Evolutionary conservation across 192 early-diverging fungal species (phyloP).

Genomic region (Podila clonocystis): DNA sequence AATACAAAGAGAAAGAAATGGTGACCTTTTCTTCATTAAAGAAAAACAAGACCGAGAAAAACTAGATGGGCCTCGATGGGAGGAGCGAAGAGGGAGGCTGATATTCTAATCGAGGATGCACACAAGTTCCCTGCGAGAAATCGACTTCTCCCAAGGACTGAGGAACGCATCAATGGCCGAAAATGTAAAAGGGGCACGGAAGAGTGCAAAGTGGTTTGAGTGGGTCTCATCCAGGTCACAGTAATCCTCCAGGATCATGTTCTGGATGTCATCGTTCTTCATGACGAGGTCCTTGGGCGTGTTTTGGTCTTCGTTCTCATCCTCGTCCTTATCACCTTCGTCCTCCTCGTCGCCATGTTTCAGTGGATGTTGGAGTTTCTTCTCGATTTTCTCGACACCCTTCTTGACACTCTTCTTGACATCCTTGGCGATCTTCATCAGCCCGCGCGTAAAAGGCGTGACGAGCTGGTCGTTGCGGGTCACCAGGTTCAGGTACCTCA

Average conservation of each 20-base stretch:
- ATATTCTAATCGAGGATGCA: neutral
- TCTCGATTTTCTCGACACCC: too few species aligned
- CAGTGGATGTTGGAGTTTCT: neutral
- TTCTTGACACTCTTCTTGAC: neutral
- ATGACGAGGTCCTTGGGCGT: neutral
- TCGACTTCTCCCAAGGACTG: neutral
- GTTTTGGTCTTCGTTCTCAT: neutral
- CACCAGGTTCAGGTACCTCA: slow-evolving; percentile 16
- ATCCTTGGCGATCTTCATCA: neutral
- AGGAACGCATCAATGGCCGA: slow-evolving; percentile 16
- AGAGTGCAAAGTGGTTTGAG: slow-evolving; percentile 17
- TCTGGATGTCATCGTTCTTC: slow-evolving; percentile 5
- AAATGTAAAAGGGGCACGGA: slow-evolving; percentile 13
- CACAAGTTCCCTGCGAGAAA: neutral
- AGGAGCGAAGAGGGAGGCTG: neutral
- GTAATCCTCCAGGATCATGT: slow-evolving; percentile 20
- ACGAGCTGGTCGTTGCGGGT: slow-evolving; percentile 12
- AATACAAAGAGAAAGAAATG: neutral
- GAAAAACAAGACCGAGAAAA: neutral
- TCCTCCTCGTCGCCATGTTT: neutral
- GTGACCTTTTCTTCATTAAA: neutral
- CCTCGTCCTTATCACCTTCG: too few species aligned
- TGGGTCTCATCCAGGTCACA: neutral
- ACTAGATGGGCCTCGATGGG: neutral
- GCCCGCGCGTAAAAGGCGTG: slow-evolving; percentile 16